phyloP scores from a whole-genome alignment of 2,329 filamentous ascomycete genomes.

The Ophiostoma populinum region DNA sequence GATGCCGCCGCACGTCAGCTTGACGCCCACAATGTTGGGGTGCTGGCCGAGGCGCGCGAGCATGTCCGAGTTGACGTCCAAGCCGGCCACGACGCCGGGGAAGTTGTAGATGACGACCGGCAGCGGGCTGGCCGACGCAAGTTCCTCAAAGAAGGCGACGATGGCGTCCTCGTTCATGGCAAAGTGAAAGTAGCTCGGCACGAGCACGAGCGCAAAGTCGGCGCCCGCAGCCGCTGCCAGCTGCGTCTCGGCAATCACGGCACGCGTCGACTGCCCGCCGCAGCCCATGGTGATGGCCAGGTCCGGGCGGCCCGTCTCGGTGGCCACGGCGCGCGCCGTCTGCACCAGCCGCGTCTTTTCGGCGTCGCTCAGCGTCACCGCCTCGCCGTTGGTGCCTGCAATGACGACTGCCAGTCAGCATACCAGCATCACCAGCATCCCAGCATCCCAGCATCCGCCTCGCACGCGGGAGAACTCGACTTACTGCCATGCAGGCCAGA shows the following conservation, averaged over 20 bases:
- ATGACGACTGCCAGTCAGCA: too few relatives aligned
- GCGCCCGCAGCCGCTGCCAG: slow-evolving; percentile 46
- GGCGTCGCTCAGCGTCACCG: slow-evolving; percentile 46
- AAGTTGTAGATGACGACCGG: slow-evolving; percentile 60
- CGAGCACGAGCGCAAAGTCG: slow-evolving; percentile 50
- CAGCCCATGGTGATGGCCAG: slow-evolving; percentile 51
- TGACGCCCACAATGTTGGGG: slow-evolving; percentile 50
- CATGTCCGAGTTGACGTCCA: slow-evolving; percentile 51
- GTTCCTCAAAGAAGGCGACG: slow-evolving; percentile 43
- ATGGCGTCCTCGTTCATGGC: slow-evolving; percentile 43
- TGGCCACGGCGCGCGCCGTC: slow-evolving; percentile 42
- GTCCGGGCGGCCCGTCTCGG: slow-evolving; percentile 34
- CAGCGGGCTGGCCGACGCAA: slow-evolving; percentile 41
- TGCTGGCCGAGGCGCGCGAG: slow-evolving; percentile 40
- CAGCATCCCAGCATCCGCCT: too few relatives aligned
- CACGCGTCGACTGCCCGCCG: slow-evolving; percentile 35
- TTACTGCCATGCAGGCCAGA: slow-evolving; percentile 36
- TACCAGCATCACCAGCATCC: too few relatives aligned
- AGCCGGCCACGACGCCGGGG: slow-evolving; percentile 46
- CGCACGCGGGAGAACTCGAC: too few relatives aligned
- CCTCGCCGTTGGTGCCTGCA: slow-evolving; percentile 59
- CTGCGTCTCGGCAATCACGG: slow-evolving; percentile 42
- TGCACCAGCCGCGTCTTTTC: slow-evolving; percentile 46
- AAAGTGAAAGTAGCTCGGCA: slow-evolving; percentile 54
- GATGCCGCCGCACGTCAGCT: slow-evolving; percentile 55